These are phyloP conservation scores for Roridomyces roridus DNA, from an alignment of 768 basidiomycete genomes.

Conservation along the genomic window DNA sequence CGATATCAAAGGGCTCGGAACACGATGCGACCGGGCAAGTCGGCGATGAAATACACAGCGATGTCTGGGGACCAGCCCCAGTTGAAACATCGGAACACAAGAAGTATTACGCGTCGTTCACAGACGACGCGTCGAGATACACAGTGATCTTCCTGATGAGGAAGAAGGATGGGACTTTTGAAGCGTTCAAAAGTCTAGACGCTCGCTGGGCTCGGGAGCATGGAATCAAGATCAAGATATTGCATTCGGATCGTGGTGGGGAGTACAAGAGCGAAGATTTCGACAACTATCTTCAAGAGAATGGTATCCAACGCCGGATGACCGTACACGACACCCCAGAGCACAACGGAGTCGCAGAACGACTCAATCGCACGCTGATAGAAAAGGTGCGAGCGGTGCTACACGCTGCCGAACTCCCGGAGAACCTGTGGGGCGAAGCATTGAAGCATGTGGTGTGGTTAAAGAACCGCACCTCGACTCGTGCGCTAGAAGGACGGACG, in stretches of 20 bases:
- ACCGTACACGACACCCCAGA: slow-evolving; percentile 35
- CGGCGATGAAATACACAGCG: slow-evolving; percentile 38
- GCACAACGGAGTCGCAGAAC: slow-evolving; percentile 45
- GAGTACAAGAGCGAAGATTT: slow-evolving; percentile 33
- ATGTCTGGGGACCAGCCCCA: slow-evolving; percentile 43
- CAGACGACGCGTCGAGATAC: slow-evolving; percentile 35
- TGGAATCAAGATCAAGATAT: slow-evolving; percentile 29
- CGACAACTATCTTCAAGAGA: slow-evolving; percentile 14
- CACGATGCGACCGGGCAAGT: slow-evolving; percentile 22
- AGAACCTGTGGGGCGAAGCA: slow-evolving; percentile 39
- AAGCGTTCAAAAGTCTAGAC: slow-evolving; percentile 28
- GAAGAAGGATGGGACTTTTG: slow-evolving; percentile 33
- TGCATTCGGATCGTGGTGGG: slow-evolving; percentile 34
- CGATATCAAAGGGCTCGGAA: slow-evolving; percentile 29
- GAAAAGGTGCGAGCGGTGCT: slow-evolving; percentile 37
- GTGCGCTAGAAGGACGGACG: slow-evolving; percentile 20
- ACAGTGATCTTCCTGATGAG: slow-evolving; percentile 29
- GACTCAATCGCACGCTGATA: slow-evolving; percentile 34
- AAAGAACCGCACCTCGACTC: slow-evolving; percentile 30
- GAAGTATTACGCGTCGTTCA: slow-evolving; percentile 39
- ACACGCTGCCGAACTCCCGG: slow-evolving; percentile 29
- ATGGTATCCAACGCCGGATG: slow-evolving; percentile 25
- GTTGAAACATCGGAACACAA: slow-evolving; percentile 24
- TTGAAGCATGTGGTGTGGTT: slow-evolving; percentile 30
- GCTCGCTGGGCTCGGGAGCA: slow-evolving; percentile 31